phyloP scores from a whole-genome alignment of 805 yeast genomes.

The Starmerella etchellsii region DNA sequence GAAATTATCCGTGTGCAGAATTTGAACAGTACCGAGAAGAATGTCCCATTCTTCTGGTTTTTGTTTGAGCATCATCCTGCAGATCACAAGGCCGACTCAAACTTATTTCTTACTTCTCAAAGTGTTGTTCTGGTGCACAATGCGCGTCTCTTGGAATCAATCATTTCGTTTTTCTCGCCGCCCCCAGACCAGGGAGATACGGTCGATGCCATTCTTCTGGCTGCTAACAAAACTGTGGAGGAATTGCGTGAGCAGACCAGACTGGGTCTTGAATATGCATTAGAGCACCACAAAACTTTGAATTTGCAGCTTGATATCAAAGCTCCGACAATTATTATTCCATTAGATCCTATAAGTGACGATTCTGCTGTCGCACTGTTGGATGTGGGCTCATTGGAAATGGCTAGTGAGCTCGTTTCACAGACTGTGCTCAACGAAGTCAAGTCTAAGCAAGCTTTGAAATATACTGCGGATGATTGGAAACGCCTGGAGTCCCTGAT shows the following conservation, averaged over 20 bases:
- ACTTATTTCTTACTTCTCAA: conserved; percentile 54
- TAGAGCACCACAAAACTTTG: conserved; percentile 87
- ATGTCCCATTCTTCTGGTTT: conserved; percentile 50
- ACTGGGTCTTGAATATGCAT: conserved; percentile 80
- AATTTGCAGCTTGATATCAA: conserved; percentile 78
- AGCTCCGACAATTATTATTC: conserved; percentile 82
- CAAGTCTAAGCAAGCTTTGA: conserved; percentile 41
- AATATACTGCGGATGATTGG: conserved; percentile 60
- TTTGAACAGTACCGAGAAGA: neutral
- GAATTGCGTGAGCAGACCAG: conserved; percentile 82
- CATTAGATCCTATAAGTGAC: conserved; percentile 55
- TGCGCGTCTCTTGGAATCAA: conserved; percentile 64
- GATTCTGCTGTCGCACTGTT: conserved; percentile 84
- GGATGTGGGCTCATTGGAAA: conserved; percentile 91
- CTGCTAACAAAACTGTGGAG: conserved; percentile 90
- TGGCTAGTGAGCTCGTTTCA: conserved; percentile 52
- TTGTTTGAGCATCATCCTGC: conserved; percentile 78
- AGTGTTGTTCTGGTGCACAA: conserved; percentile 87
- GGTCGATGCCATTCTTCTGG: conserved; percentile 77
- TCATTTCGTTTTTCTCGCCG: conserved; percentile 68
- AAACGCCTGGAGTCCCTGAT: conserved; percentile 57
- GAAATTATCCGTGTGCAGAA: conserved; percentile 13
- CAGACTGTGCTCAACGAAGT: conserved; percentile 54
- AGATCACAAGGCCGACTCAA: conserved; percentile 72
- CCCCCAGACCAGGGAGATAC: conserved; percentile 79